phyloP scores from a whole-genome alignment of 306 rosid genomes.

The Rubus idaeus region DNA sequence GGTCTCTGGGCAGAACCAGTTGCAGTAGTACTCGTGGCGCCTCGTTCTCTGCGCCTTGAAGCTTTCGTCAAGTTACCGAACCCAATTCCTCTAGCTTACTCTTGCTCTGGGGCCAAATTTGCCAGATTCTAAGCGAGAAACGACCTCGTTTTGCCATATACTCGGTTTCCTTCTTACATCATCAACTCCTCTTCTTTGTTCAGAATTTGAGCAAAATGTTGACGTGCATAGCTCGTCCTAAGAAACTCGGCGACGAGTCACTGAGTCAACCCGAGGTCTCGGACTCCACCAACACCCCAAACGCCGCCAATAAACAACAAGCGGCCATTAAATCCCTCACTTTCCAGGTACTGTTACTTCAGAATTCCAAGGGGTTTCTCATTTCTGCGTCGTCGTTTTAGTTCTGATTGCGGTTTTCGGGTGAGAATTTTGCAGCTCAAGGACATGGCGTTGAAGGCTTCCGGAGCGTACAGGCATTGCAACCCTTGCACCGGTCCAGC shows the following conservation, averaged over 20 bases:
- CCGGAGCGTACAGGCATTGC: conserved; percentile 84
- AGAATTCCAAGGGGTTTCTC: too few species aligned
- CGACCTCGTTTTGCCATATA: too few species aligned
- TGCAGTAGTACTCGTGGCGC: not conserved
- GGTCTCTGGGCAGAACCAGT: conserved; percentile 9
- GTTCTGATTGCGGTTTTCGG: not conserved
- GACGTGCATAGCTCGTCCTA: conserved; percentile 89
- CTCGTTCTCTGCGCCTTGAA: conserved; percentile 22
- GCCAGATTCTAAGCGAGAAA: too few species aligned
- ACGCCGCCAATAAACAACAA: conserved; percentile 46
- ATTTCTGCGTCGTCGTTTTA: not conserved
- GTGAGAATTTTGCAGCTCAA: conserved; percentile 46
- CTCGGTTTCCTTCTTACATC: too few species aligned
- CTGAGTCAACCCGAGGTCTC: conserved; percentile 59
- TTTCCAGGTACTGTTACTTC: conserved; percentile 50
- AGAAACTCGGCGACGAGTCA: conserved; percentile 72
- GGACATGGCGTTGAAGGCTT: conserved; percentile 94
- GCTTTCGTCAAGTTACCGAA: too few species aligned
- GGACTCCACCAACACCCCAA: conserved; percentile 43
- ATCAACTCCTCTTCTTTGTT: too few species aligned
- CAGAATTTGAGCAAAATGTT: conserved; percentile 47
- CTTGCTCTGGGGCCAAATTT: not conserved
- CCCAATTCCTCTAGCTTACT: not conserved
- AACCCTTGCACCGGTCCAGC: conserved; percentile 69
- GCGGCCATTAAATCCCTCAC: conserved; percentile 70